Evolutionary conservation across 176 grass and related monocot genomes (phyloP), one percentile per base, ranked within the genome.

Genomic region (Oryza punctata): DNA sequence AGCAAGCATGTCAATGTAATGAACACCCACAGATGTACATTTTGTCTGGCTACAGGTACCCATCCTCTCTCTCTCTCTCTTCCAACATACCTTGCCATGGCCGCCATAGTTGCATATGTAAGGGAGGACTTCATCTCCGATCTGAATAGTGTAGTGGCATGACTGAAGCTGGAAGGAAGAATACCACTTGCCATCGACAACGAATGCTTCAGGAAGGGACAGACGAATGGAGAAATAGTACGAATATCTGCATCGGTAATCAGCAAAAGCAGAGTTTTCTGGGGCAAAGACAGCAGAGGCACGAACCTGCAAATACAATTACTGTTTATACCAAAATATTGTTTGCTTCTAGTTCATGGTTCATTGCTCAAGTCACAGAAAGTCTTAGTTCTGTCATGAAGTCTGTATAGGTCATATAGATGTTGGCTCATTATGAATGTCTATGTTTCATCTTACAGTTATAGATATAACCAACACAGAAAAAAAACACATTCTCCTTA

Each of bases 281-380:
- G 86, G 85, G 50, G 88, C 82, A 47, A 92, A 81, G 10, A 92
- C 67, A 82, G 90, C 86, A 82, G 90, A 89, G 15, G 85, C 86
- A 72, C 67, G 43, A 37, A 92, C 90, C 86, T 92, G 67, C 16
- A 85, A 24, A 79, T 50, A 41, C 40, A 13, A 78, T 66, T 6
- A 44, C 10, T 45, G 43, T 45, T 45, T 10, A 45, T 45, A 12
- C 43, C 43, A 45, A 45, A 45, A 45, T 45, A 45, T 12, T 13
- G 13, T 45, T 45, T 45, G 43, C 43, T 45, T 45, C 43, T 45
- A 45, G 43, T 45, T 45, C 43, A 45, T 45, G 43, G 43, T 3
- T 45, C 11, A 12, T 45, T 45, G 43, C 11, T 45, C 43, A 45
- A 13, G 43, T 10, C 43, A 45, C 43, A 45, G 13, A 45, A 45